Conservation (phyloP, 306 rosid species). For the Quercus berberidifolia region DNA sequence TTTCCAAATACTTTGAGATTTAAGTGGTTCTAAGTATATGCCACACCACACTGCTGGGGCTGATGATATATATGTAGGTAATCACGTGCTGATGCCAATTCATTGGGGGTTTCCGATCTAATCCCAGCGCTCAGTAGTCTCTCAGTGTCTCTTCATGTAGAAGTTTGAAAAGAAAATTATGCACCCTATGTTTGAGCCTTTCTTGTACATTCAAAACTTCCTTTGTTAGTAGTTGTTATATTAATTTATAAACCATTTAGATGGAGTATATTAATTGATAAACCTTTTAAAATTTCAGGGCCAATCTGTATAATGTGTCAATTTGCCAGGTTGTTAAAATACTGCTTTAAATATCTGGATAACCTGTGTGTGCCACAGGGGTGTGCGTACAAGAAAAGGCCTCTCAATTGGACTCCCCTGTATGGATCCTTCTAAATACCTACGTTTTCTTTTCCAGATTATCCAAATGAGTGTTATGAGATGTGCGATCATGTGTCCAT, state of each 20-base stretch:
- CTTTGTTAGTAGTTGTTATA: not conserved
- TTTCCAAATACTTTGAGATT: too few species aligned
- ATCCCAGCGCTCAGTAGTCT: not conserved
- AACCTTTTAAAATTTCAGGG: not conserved
- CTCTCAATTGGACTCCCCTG: too few species aligned
- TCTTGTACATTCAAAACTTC: not conserved
- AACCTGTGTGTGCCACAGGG: too few species aligned
- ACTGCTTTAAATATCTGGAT: too few species aligned
- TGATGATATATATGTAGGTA: not conserved
- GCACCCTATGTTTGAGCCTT: not conserved
- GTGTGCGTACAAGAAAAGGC: too few species aligned
- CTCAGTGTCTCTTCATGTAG: not conserved
- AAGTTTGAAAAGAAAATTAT: not conserved
- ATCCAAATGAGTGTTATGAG: not conserved
- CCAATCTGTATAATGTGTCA: not conserved
- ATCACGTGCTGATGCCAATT: not conserved
- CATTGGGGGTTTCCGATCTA: not conserved
- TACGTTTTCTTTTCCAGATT: not conserved
- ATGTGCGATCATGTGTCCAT: not conserved
- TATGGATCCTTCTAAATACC: too few species aligned
- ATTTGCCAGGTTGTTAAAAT: too few species aligned
- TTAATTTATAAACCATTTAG: not conserved
- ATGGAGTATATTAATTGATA: not conserved
- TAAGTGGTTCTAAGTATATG: too few species aligned
- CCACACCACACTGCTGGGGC: not conserved